A percentile compares a stretch with the other conserved stretches of the same genome.
These are phyloP conservation scores for Solanum chilense DNA, from an alignment of 257 asterid genomes.

Conservation along the genomic window DNA sequence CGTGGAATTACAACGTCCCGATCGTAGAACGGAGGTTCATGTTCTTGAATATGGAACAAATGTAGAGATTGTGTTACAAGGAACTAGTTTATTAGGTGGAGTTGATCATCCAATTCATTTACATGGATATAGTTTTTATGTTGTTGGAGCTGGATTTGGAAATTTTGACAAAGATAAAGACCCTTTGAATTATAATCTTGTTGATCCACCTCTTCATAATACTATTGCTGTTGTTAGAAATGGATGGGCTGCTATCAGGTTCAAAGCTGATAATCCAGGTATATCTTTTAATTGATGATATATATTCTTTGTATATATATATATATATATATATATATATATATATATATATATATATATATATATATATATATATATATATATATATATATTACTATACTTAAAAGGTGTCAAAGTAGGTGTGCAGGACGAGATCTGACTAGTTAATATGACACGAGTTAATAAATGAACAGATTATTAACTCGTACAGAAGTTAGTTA, in stretches of 20 bases:
- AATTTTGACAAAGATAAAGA: conserved; percentile 1
- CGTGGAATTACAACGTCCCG: background rate
- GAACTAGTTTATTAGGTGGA: background rate
- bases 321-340: no score
- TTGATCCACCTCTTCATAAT: conserved; percentile 9
- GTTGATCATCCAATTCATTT: conserved; percentile 9
- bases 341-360: no score
- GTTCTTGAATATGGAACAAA: conserved; percentile 3
- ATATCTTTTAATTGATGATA: background rate
- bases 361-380: no score
- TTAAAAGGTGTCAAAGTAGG: background rate
- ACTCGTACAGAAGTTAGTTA: background rate
- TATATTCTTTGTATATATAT: background rate
- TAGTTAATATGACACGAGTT: background rate
- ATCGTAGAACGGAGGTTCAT: background rate
- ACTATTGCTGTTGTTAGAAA: conserved; percentile 2
- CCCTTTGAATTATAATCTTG: conserved; percentile 7
- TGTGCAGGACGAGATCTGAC: rapidly evolving
- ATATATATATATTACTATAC: background rate
- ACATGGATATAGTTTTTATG: conserved; percentile 10
- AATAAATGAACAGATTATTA: no score
- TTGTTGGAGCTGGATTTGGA: conserved; percentile 4
- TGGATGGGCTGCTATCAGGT: conserved; percentile 16
- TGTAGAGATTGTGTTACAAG: conserved; percentile 1
- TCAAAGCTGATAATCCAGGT: conserved; percentile 12